Evolutionary conservation across 1,284 basidiomycete species (phyloP).

Genomic region (Thecaphora frezii): DNA sequence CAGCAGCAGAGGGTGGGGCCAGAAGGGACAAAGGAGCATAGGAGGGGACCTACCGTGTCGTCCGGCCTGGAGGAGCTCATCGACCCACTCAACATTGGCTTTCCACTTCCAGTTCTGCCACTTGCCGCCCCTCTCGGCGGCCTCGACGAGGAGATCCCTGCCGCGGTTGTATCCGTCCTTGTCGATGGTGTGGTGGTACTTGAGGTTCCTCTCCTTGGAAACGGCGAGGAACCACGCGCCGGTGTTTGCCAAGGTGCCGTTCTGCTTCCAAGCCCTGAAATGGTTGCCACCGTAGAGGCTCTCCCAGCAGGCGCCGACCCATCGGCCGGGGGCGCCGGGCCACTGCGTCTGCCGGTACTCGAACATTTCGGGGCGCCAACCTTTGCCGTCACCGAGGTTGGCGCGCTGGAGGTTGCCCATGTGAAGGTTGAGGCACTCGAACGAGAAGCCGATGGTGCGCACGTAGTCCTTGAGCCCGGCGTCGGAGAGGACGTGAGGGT

Average conservation of each 20-base stretch:
- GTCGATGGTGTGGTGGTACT: slow-evolving; percentile 55
- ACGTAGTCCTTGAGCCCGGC: slow-evolving; percentile 78
- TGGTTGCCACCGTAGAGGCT: slow-evolving; percentile 57
- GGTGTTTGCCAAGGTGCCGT: slow-evolving; percentile 55
- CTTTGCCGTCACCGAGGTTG: slow-evolving; percentile 82
- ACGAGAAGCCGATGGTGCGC: slow-evolving; percentile 68
- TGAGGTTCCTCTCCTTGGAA: slow-evolving; percentile 54
- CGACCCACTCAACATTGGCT: slow-evolving; percentile 52
- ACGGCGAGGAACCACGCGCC: slow-evolving; percentile 60
- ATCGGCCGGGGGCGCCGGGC: slow-evolving; percentile 52
- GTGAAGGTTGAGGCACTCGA: slow-evolving; percentile 82
- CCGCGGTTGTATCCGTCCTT: slow-evolving; percentile 59
- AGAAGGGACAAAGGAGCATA: too few species aligned
- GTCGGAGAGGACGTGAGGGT: slow-evolving; percentile 71
- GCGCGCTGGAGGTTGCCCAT: slow-evolving; percentile 71
- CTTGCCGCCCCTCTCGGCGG: slow-evolving; percentile 46
- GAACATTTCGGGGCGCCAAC: slow-evolving; percentile 60
- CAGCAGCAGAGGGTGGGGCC: too few species aligned
- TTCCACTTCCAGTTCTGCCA: slow-evolving; percentile 55
- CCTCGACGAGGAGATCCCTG: slow-evolving; percentile 51
- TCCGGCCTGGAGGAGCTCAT: slow-evolving; percentile 51
- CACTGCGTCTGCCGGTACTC: slow-evolving; percentile 56
- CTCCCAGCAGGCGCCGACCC: slow-evolving; percentile 58
- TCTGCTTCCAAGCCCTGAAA: slow-evolving; percentile 60
- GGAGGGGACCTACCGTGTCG: slow-evolving; percentile 41